A percentile compares a stretch with the other conserved stretches of the same genome.
These are phyloP conservation scores for Immersiporthe knoxdaviesiana DNA, from an alignment of 2,329 filamentous ascomycete genomes.

Conservation along the genomic window DNA sequence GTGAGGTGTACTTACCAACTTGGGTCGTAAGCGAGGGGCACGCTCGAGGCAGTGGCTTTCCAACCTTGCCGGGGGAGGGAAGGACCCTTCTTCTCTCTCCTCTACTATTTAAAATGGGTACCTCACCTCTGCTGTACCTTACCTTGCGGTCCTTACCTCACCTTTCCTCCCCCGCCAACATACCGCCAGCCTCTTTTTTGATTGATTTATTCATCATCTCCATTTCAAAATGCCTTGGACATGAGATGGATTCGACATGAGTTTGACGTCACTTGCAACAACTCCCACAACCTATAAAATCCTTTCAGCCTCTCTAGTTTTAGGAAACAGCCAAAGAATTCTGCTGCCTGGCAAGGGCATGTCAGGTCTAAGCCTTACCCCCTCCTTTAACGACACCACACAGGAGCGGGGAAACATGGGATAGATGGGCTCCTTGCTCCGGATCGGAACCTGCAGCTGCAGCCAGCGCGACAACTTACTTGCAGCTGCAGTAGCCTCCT, in stretches of 20 bases:
- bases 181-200: not conserved
- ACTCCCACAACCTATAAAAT: not conserved
- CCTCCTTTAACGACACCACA: not conserved
- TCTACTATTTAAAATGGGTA: not conserved
- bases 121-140: too few species aligned
- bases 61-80: too few species aligned
- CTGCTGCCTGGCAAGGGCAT: not conserved
- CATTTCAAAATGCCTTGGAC: too few species aligned
- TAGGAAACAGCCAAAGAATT: constrained; percentile 1
- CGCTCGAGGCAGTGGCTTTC: not conserved
- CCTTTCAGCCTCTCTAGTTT: not conserved
- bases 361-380: not conserved
- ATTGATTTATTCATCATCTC: not conserved
- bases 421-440: not conserved
- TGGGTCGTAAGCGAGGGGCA: not conserved
- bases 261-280: not conserved
- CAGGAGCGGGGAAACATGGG: not conserved
- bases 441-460: not conserved
- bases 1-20: not conserved
- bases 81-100: not conserved
- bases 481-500: not conserved
- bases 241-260: not conserved
- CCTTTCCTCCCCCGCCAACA: too few species aligned
- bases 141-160: too few species aligned
- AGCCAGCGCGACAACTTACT: too few species aligned